Conservation (phyloP, 345 rosid species). For the Microthlaspi erraticum region DNA sequence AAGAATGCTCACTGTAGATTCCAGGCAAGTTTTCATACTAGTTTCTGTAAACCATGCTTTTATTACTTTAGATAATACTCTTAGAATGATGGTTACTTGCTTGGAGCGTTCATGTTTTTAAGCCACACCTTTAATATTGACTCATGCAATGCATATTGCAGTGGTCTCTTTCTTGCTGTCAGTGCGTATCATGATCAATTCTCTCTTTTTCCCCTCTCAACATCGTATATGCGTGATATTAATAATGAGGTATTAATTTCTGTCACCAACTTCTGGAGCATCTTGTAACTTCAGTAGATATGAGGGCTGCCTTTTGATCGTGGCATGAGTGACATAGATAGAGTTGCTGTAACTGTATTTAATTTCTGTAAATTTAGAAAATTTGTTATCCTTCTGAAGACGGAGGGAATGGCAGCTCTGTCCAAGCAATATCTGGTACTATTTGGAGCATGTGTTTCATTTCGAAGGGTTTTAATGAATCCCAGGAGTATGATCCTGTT, state of each 20-base stretch:
- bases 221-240: constrained; percentile 63
- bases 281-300: constrained; percentile 32
- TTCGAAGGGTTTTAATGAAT: constrained; percentile 55
- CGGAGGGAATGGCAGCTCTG: constrained; percentile 48
- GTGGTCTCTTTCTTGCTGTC: constrained; percentile 81
- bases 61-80: constrained; percentile 22
- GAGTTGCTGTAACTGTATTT: constrained; percentile 30
- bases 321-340: constrained; percentile 8
- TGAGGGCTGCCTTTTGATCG: constrained; percentile 8
- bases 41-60: neutral
- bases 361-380: constrained; percentile 55
- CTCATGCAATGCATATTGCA: constrained; percentile 44
- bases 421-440: constrained; percentile 69
- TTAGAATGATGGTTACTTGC: neutral
- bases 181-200: constrained; percentile 85
- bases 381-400: constrained; percentile 77
- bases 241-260: constrained; percentile 63
- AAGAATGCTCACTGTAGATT: constrained; percentile 82
- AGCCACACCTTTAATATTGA: constrained; percentile 28
- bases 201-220: constrained; percentile 81
- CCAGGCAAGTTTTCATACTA: constrained; percentile 59
- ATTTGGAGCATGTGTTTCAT: constrained; percentile 99
- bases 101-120: constrained; percentile 10
- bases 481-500: constrained; percentile 75
- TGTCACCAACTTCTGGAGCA: constrained; percentile 31